Evolutionary conservation across 176 grass and related monocot genomes (phyloP), one percentile per base, ranked within the genome.

Genomic region (Oryza australiensis): DNA sequence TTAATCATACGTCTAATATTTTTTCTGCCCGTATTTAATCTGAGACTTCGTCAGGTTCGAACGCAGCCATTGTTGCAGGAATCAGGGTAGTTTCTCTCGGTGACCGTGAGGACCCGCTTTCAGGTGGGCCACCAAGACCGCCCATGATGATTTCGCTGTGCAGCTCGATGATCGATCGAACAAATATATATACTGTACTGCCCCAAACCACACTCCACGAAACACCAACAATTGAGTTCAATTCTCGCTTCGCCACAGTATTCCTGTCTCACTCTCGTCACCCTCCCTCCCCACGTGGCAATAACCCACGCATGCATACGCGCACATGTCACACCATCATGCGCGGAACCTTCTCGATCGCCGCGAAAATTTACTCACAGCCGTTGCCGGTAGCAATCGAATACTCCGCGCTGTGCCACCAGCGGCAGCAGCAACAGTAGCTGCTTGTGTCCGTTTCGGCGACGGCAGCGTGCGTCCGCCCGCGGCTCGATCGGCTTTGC

Each of bases 101-200:
- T 40, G 38, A 40, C 63, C 63, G 30, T 55, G 72, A 67, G 27
- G 27, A 49, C 33, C 53, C 32, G 72, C 72, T 37, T 37, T 76
- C 82, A 40, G n/a, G 33, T 15, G 80, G 77, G 80, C 51, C 80
- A 20, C 2, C 80, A 11, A 26, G 18, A 66, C 35, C 73, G 73
- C 43, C 73, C 82, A 7, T 4, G 29, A 3, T 22, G 45, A 84
- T 84, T 20, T 9, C 67, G 82, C 43, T 12, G n/a, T 57, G 32
- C 23, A 10, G 5, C 68, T 84, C 62, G 2, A 76, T 57, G 43
- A 46, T 46, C 18, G 49, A 10, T 18, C 5, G 49, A 53, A 49
- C 72, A 12, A 38, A 34, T 67, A 3, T 14, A 64, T 1, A n/a
- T n/a, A n/a, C n/a, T n/a, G n/a, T n/a, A 33, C 41, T 5, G 0